Evolutionary conservation across 305 asterid species (phyloP), one percentile per base, ranked within the genome.

Genomic region (Striga hermonthica): DNA sequence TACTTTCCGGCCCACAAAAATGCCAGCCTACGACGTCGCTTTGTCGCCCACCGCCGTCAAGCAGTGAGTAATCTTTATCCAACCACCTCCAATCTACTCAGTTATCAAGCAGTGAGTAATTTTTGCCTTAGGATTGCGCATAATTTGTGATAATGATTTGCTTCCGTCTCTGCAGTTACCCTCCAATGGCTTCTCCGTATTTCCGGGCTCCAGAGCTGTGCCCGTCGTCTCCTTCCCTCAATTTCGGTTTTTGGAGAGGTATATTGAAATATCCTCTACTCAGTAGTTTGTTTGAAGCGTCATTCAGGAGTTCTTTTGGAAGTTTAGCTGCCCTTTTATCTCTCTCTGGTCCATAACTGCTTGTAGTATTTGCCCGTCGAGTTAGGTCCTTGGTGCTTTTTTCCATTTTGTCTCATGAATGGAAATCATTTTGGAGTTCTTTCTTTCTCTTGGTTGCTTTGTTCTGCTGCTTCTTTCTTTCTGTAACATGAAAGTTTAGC

Each of bases 161-260:
- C 62, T 72, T 16, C 9, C 9, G 47, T 41, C 9, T 41, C 52
- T 70, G 74, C 81, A 78, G 85, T 61, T 70, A 12, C 65, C 75
- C 83, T 63, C 78, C 78, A 44, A 60, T 69, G 41, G 47, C 39
- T 68, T 71, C 79, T 62, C 57, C 59, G 52, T 62, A 69, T 69
- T 68, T 66, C 74, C 72, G 77, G 73, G 38, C 57, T 65, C 79
- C 75, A 68, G 43, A 68, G n/a, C 49, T 72, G 16, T 34, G 11
- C 60, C 55, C 67, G 40, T 22, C 31, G 2, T 67, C 62, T 31
- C 45, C 68, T 66, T 68, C 37, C 65, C 71, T 57, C 38, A 63
- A 57, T 58, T 15, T 59, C 40, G 48, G 43, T 71, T 47, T 7
- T 44, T 41, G 40, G 54, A 53, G 61, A 62, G 75, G 75, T 69